Base-by-base conservation (phyloP, 768 basidiomycete species). In the Russula earlei region DNA sequence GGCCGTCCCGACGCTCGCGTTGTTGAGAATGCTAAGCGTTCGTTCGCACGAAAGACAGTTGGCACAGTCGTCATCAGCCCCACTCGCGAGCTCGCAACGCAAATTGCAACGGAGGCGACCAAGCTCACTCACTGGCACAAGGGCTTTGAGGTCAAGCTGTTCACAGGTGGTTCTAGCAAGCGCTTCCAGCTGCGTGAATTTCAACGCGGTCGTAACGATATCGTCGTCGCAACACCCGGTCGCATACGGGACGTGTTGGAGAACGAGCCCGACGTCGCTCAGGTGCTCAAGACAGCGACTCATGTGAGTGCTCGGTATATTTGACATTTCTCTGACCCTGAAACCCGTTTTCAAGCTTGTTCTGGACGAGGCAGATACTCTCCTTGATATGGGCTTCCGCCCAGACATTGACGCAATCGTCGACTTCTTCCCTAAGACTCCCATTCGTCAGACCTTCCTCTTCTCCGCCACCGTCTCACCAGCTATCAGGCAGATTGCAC, bases 361-460 rank as follows among this genome's bases (percentile, higher is more conserved):
- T 56, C 74, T 98, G 55, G 96, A 98, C 65, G 91, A 96, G 67
- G 90, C 91, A 11, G 93, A 98, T 65, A 89, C 86, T 0, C 75
- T 95, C 12, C 75, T 97, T 12, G 90, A 92, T 54, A 87, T 93
- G 85, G 93, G 93, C 62, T 96, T 95, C 79, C 79, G 86, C 4
- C 79, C 84, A 22, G 93, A 95, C 63, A 82, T 97, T 29, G 81
- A 87, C 20, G 80, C 77, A 1, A 91, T 95, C 63, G 69, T 77
- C 27, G 65, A 72, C 4, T 77, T 74, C 64, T 74, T 94, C n/a
- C 84, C 86, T 8, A 71, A 72, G 19, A 63, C 71, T 1, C 79
- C 84, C 0, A 67, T 80, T 51, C 82, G 91, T n/a, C 92, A 94
- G 66, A 95, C 92, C 0, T 85, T 95, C 72, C 75, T 97, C 54